phyloP scores from a whole-genome alignment of 805 yeast species.

The Saturnispora saitoi region DNA sequence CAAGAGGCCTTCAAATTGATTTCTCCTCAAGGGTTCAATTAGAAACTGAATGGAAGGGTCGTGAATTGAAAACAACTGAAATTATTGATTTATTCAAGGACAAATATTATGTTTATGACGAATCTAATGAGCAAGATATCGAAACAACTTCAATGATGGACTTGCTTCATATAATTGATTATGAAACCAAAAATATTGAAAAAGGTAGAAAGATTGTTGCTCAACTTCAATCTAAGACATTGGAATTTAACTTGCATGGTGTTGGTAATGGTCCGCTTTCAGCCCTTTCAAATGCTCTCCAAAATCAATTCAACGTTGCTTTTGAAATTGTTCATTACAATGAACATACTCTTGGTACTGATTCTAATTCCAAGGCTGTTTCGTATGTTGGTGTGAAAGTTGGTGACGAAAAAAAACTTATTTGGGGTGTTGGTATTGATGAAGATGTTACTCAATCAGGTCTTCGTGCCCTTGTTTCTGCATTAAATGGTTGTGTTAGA shows the following conservation, averaged over 20 bases:
- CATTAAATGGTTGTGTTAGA: slow-evolving; percentile 31
- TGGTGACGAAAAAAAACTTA: slow-evolving; percentile 12
- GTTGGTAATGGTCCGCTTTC: slow-evolving; percentile 80
- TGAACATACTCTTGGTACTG: slow-evolving; percentile 74
- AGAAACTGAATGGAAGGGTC: slow-evolving; percentile 61
- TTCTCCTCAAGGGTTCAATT: slow-evolving; percentile 64
- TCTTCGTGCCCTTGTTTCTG: slow-evolving; percentile 40
- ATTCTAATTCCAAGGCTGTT: slow-evolving; percentile 65
- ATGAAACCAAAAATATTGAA: slow-evolving; percentile 27
- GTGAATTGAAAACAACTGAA: slow-evolving; percentile 60
- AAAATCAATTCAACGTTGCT: slow-evolving; percentile 36
- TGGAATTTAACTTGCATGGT: slow-evolving; percentile 37
- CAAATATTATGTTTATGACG: slow-evolving; percentile 36
- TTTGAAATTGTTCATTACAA: slow-evolving; percentile 62
- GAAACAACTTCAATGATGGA: slow-evolving; percentile 13
- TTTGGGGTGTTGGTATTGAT: slow-evolving; percentile 54
- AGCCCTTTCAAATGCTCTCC: slow-evolving; percentile 57
- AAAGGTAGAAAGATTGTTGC: slow-evolving; percentile 39
- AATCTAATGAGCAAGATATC: slow-evolving; percentile 17
- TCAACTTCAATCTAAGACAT: slow-evolving; percentile 35
- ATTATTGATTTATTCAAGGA: slow-evolving; percentile 55
- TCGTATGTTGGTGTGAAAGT: slow-evolving; percentile 41
- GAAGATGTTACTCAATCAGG: slow-evolving; percentile 51
- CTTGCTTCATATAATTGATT: slow-evolving; percentile 21
- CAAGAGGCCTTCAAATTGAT: slow-evolving; percentile 70